Evolutionary conservation across 768 basidiomycete genomes (phyloP).

Genomic region (Wakefieldia striispora): DNA sequence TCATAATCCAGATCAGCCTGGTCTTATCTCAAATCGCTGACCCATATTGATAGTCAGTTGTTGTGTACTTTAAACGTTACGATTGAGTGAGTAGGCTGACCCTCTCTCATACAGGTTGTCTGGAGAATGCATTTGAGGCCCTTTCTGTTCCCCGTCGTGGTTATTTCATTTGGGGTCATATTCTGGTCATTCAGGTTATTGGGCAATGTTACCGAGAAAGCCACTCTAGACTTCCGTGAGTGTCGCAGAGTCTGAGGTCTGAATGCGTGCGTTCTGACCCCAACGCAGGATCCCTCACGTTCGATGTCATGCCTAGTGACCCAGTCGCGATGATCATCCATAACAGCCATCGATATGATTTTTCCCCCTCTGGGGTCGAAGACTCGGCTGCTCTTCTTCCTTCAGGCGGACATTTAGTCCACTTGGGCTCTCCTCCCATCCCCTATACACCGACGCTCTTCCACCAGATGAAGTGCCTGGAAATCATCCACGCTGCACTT

Average conservation of each 20-base stretch:
- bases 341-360: slow-evolving; percentile 22
- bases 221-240: background rate
- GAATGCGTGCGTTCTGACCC: background rate
- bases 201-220: background rate
- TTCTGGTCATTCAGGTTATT: background rate
- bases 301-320: slow-evolving; percentile 6
- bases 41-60: too few species aligned
- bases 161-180: background rate
- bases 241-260: too few species aligned
- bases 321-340: slow-evolving; percentile 24
- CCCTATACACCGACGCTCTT: slow-evolving; percentile 38
- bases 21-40: too few species aligned
- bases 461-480: slow-evolving; percentile 41
- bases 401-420: slow-evolving; percentile 29
- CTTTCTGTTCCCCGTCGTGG: background rate
- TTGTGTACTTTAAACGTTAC: background rate
- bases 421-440: slow-evolving; percentile 16
- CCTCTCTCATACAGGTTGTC: background rate
- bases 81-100: background rate
- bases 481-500: slow-evolving; percentile 30
- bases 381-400: slow-evolving; percentile 34
- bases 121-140: background rate
- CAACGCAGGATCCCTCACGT: slow-evolving; percentile 1
- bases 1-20: background rate
- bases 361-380: slow-evolving; percentile 11